These are phyloP conservation scores for Brassica carinata DNA, from an alignment of 345 rosid species.

Conservation along the genomic window DNA sequence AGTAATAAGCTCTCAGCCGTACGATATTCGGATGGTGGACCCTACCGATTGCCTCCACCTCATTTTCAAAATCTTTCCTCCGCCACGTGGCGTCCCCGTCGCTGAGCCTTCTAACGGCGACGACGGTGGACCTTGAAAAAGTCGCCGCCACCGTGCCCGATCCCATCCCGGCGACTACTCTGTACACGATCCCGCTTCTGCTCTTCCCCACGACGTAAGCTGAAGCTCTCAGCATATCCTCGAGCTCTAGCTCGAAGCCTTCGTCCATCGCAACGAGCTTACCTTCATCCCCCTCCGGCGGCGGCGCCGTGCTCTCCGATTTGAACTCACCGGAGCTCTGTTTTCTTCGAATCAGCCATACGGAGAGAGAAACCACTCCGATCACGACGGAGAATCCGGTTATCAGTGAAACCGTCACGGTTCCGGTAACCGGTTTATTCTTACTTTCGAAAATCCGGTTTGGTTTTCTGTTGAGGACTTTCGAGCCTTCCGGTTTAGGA, in stretches of 20 bases:
- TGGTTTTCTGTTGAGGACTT: conserved; percentile 41
- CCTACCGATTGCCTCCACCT: conserved; percentile 72
- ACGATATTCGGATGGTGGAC: conserved; percentile 83
- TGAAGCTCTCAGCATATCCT: conserved; percentile 90
- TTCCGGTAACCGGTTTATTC: conserved; percentile 41
- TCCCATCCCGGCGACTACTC: conserved; percentile 70
- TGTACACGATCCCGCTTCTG: conserved; percentile 86
- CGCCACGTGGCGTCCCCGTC: conserved; percentile 78
- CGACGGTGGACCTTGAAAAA: conserved; percentile 44
- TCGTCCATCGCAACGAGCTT: conserved; percentile 73
- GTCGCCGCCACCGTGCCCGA: conserved; percentile 46
- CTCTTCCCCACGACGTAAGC: conserved; percentile 93
- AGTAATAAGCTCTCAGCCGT: conserved; percentile 79
- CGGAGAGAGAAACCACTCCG: conserved; percentile 59
- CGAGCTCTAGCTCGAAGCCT: conserved; percentile 76
- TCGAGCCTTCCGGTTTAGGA: conserved; percentile 56
- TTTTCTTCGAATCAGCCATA: conserved; percentile 66
- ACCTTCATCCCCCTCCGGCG: conserved; percentile 48
- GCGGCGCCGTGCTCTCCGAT: conserved; percentile 36
- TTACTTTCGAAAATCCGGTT: conserved; percentile 32
- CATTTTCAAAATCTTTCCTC: conserved; percentile 78
- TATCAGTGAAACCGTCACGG: conserved; percentile 57
- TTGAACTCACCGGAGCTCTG: conserved; percentile 34
- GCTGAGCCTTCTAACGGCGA: conserved; percentile 82
- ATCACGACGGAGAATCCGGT: conserved; percentile 64